Base-by-base conservation (phyloP, 148 eudicot genomes). In the Polygonum aviculare region DNA sequence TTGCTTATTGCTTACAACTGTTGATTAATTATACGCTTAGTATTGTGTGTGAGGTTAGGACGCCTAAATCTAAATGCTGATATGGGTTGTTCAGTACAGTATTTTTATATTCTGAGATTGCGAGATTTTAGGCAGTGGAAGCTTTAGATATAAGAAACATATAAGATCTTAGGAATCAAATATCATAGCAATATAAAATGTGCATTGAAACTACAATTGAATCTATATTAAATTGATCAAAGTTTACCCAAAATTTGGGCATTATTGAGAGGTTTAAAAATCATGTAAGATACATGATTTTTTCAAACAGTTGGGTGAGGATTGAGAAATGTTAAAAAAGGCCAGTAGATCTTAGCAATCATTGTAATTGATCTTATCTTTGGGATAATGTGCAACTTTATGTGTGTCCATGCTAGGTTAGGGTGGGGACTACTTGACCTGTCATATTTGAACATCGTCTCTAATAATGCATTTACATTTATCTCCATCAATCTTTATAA, bases 391-490 rank as follows among this genome's bases (percentile, higher is more conserved):
- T 14, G 44, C 45, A 67, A 36, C 41, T 67, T 57, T 67, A 67
- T 10, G 72, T 35, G 44, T 9, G 19, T 45, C 72, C 72, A 36
- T 67, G 72, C 72, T 67, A 36, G 72, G 38, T 26, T 60, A 60
- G 69, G 69, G 69, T 60, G 69, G 69, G 69, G 69, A 60, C 69
- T 60, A 60, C 69, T 9, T 60, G 21, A 19, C 31, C 63, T 21
- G 31, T 57, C 63, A 2, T 7, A 60, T 21, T 60, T 60, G 69
- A 8, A 60, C 9, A 22, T 31, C 36, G 0, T 26, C 38, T 60
- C 12, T 60, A 67, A 67, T 67, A 67, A 67, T 67, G 41, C 22
- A 12, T 16, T 36, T 36, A 36, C 72, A 67, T 15, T 31, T n/a
- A 36, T 36, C 21, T 67, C 40, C 70, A 9, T 63, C 70, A 63